These are phyloP conservation scores for Rhizophagus clarus DNA, from an alignment of 192 early-diverging fungal genomes.

Conservation along the genomic window DNA sequence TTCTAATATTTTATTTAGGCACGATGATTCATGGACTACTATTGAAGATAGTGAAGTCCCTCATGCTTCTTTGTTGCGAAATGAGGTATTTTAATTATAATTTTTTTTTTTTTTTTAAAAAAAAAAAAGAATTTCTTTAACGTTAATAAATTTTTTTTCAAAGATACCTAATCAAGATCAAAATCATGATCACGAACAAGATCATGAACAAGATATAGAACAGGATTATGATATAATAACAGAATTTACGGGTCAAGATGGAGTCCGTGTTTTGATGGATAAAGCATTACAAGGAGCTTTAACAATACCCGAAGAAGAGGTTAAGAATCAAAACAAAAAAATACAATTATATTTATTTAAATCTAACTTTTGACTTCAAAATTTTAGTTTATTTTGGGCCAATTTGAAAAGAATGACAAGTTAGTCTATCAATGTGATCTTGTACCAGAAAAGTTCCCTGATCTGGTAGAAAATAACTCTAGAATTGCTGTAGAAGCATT, in stretches of 20 bases:
- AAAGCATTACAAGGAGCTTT: slow-evolving; percentile 25
- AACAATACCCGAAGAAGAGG: slow-evolving; percentile 25
- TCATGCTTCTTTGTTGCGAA: background rate
- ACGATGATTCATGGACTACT: background rate
- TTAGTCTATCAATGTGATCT: slow-evolving; percentile 21
- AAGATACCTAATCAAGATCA: too few relatives aligned
- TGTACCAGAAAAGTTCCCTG: slow-evolving; percentile 38
- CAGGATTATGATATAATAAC: slow-evolving; percentile 15
- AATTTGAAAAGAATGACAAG: slow-evolving; percentile 22
- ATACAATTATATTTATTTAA: background rate
- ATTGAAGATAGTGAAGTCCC: background rate
- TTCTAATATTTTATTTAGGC: background rate
- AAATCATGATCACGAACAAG: background rate
- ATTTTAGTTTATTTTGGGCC: slow-evolving; percentile 17
- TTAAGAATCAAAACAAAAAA: background rate
- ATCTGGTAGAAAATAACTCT: slow-evolving; percentile 52
- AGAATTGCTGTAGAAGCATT: slow-evolving; percentile 43
- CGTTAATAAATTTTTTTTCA: background rate
- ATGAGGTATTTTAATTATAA: background rate
- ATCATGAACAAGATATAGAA: background rate
- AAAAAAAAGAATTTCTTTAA: too few relatives aligned
- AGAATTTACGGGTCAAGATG: slow-evolving; percentile 16
- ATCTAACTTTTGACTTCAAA: background rate
- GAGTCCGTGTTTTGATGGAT: slow-evolving; percentile 5
- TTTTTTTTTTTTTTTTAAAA: background rate